Percentiles rank a stretch among this genome's conserved stretches.
Evolutionary conservation across 805 yeast genomes (phyloP).

Genomic region (Suhomyces emberorum): DNA sequence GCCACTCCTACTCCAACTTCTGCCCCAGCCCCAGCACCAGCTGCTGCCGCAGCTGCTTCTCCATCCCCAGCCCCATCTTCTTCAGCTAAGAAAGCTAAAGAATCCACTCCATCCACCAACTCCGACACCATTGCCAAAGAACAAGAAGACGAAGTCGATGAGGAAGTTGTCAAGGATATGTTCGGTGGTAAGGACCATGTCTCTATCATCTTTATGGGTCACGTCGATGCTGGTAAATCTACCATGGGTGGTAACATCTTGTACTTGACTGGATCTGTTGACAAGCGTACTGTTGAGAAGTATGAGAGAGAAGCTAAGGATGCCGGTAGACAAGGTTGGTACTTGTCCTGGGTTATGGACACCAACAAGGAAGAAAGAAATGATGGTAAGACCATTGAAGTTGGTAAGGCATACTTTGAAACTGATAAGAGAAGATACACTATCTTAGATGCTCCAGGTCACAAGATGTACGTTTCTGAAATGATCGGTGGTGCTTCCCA

Average conservation of each 20-base stretch:
- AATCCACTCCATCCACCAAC: slow-evolving; percentile 18
- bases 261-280: slow-evolving; percentile 93
- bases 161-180: slow-evolving; percentile 84
- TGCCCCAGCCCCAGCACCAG: slow-evolving; percentile 9
- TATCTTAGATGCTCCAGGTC: slow-evolving; percentile 98
- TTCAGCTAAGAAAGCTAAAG: slow-evolving; percentile 14
- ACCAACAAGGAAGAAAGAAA: slow-evolving; percentile 98
- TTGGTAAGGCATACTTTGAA: slow-evolving; percentile 96
- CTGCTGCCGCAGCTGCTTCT: slow-evolving; percentile 10
- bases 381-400: slow-evolving; percentile 99
- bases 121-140: slow-evolving; percentile 60
- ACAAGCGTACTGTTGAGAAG: slow-evolving; percentile 96
- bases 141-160: slow-evolving; percentile 80
- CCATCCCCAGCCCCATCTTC: slow-evolving; percentile 13
- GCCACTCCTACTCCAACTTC: slow-evolving; percentile 12
- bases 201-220: slow-evolving; percentile 98
- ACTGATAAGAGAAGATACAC: slow-evolving; percentile 98
- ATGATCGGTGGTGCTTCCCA: slow-evolving; percentile 99
- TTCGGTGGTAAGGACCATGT: slow-evolving; percentile 97
- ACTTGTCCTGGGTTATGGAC: slow-evolving; percentile 98
- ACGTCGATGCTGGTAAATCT: slow-evolving; percentile 98
- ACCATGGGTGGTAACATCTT: slow-evolving; percentile 99
- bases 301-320: slow-evolving; percentile 98
- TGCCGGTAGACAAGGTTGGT: slow-evolving; percentile 99
- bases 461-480: slow-evolving; percentile 96